phyloP scores from a whole-genome alignment of 441 rosid species.

The Bruguiera hainesii region DNA sequence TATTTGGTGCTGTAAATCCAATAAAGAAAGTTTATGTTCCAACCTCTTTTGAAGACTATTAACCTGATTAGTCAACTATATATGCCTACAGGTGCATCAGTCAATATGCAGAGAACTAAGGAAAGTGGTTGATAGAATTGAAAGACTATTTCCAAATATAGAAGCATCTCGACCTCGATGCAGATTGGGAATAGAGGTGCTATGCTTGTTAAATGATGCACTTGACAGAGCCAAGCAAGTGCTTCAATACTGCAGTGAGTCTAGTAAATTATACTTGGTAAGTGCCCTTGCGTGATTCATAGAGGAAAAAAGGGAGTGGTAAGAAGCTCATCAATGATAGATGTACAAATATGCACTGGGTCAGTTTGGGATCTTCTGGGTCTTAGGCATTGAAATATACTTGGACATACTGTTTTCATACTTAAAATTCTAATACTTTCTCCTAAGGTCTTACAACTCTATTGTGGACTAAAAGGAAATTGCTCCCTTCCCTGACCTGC shows the following conservation, averaged over 20 bases:
- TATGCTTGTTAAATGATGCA: constrained; percentile 45
- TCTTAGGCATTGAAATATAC: neutral
- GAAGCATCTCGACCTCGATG: constrained; percentile 78
- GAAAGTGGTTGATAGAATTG: constrained; percentile 45
- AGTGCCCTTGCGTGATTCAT: constrained; percentile 18
- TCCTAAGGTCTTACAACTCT: too few relatives aligned
- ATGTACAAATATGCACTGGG: neutral
- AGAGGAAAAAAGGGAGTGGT: constrained; percentile 2
- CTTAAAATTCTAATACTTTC: too few relatives aligned
- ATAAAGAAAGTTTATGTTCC: neutral
- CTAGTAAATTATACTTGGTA: constrained; percentile 88
- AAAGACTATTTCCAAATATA: constrained; percentile 53
- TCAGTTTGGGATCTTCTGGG: neutral
- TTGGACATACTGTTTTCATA: too few relatives aligned
- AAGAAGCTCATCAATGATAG: neutral
- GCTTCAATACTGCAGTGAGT: constrained; percentile 68
- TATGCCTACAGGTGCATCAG: constrained; percentile 57
- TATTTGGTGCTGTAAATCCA: constrained; percentile 16
- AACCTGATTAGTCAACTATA: neutral
- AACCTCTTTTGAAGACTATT: neutral
- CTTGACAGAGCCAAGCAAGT: constrained; percentile 57
- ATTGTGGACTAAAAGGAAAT: too few relatives aligned
- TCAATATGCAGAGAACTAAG: constrained; percentile 57
- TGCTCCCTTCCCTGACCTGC: too few relatives aligned
- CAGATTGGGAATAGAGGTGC: constrained; percentile 52